Base-by-base conservation (phyloP, 1,284 basidiomycete species). In the Agroathelia rolfsii region DNA sequence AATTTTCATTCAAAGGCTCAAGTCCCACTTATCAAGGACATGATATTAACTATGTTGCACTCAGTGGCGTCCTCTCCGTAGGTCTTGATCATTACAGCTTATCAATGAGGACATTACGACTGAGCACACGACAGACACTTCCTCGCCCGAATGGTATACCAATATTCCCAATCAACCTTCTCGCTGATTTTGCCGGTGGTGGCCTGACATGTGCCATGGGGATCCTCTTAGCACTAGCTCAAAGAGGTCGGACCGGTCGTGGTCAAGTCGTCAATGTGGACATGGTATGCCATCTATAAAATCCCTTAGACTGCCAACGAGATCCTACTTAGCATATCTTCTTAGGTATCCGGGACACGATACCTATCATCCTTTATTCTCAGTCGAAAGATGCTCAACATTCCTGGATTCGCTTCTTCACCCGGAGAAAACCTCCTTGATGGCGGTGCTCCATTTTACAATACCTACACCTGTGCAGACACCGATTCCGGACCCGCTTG, bases 21-120 rank as follows among this genome's bases (percentile, higher is more conserved):
- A n/a, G n/a, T n/a, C n/a, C n/a, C n/a, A n/a, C n/a, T n/a, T n/a
- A n/a, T n/a, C n/a, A n/a, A 82, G 78, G 79, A 14, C 86, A 89
- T 49, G 86, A 90, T 49, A 72, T 89, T 43, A 89, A 88, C 50
- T 90, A 88, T 50, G 64, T 88, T n/a, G 85, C 86, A 6, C 62
- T 85, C 17, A 83, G 78, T 40, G 86, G 86, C 0, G 65, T 82
- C 4, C 60, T 88, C 7, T 76, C 76, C n/a, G 81, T 80, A 46
- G 40, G 72, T 51, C 1, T 24, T 12, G n/a, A n/a, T 12, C 22
- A 22, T 7, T 20, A 21, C 12, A 34, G 23, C 25, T n/a, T 18
- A 24, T 4, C 18, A 7, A 14, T 6, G 2, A 31, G 13, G 22
- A 17, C 5, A 22, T 24, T 13, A 24, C 25, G 24, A 34, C 17